Conservation (phyloP, 139 green algal species). For the Chlorella ohadii region DNA sequence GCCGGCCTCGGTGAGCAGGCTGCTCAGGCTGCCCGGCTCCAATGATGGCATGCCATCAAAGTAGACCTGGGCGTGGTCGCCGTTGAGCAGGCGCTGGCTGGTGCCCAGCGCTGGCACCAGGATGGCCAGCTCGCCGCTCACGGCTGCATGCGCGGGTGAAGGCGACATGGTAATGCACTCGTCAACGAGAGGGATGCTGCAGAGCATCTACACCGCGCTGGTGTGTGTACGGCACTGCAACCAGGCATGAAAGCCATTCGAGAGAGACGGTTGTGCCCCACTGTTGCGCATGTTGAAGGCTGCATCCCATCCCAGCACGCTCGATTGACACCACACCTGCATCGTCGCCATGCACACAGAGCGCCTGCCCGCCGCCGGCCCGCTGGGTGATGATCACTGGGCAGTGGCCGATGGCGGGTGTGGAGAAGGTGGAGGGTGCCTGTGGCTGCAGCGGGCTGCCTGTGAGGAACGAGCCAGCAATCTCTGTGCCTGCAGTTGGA, state of each 20-base stretch:
- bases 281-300: too few relatives aligned
- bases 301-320: too few relatives aligned
- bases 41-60: conserved; percentile 61
- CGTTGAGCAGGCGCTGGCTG: conserved; percentile 88
- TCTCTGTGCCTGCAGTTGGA: conserved; percentile 83
- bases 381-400: conserved; percentile 55
- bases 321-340: background rate
- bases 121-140: conserved; percentile 74
- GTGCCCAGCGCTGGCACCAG: conserved; percentile 77
- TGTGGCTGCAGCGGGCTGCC: conserved; percentile 83
- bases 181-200: too few relatives aligned
- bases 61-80: conserved; percentile 84
- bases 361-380: background rate
- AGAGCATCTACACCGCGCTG: too few relatives aligned
- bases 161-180: too few relatives aligned
- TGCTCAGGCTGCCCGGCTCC: too few relatives aligned
- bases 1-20: too few relatives aligned
- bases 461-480: conserved; percentile 86
- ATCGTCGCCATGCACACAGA: background rate
- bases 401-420: conserved; percentile 47
- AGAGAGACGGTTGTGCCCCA: too few relatives aligned
- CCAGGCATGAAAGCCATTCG: too few relatives aligned
- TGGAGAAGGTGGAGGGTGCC: conserved; percentile 80
- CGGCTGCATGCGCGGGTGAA: background rate
- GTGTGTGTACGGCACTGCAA: too few relatives aligned